Evolutionary conservation across 495 filamentous ascomycete species (phyloP).

Genomic region (Lepraria neglecta): DNA sequence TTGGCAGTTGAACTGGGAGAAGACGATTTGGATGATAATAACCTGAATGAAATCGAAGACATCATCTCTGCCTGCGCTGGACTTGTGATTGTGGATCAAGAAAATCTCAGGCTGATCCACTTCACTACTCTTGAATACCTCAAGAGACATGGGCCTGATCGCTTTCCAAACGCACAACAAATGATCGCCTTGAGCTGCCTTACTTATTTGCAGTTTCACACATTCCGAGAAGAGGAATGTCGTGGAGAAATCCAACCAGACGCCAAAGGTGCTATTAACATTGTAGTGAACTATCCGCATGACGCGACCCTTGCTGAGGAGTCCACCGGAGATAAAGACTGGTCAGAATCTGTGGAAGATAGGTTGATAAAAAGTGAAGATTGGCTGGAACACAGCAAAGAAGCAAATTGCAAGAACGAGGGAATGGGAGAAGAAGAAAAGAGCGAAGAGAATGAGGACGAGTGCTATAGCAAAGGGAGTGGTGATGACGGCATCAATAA

Average conservation of each 20-base stretch:
- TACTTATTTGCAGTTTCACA: background rate
- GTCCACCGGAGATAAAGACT: background rate
- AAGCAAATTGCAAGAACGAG: background rate
- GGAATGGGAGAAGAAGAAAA: background rate
- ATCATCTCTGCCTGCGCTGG: slow-evolving; percentile 40
- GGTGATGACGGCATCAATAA: no score
- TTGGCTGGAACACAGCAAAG: no score
- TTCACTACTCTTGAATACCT: slow-evolving; percentile 1
- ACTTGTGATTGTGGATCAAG: slow-evolving; percentile 35
- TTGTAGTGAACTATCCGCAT: background rate
- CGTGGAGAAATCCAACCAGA: background rate
- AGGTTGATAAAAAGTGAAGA: background rate
- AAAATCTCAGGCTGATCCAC: background rate
- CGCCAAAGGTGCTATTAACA: background rate
- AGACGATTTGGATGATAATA: slow-evolving; percentile 34
- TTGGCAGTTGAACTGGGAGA: slow-evolving; percentile 33
- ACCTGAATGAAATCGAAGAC: slow-evolving; percentile 33
- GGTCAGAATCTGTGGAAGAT: background rate
- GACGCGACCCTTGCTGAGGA: background rate
- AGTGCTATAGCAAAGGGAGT: no score
- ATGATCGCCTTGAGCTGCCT: slow-evolving; percentile 5
- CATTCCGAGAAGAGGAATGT: background rate
- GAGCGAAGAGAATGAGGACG: background rate
- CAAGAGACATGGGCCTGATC: background rate
- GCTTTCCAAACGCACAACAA: background rate